Base-by-base conservation (phyloP, 1,284 basidiomycete species). In the Tetrapyrgos nigripes region DNA sequence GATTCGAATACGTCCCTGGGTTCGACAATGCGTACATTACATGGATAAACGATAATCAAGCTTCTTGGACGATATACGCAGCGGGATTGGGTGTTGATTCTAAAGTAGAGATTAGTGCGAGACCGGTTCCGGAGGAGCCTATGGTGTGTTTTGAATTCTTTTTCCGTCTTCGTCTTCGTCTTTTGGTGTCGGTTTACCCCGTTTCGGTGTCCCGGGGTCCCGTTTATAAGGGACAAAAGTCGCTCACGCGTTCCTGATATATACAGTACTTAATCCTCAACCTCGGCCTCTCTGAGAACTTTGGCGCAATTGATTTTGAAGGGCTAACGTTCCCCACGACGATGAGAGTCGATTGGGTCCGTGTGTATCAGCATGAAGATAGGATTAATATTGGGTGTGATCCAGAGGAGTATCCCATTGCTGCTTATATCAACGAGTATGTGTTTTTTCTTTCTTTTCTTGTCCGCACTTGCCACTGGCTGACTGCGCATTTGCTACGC, bases 371-470 rank as follows among this genome's bases (percentile, higher is more conserved):
- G 64, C 79, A 83, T 45, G 77, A 80, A 48, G 72, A 79, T 46
- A 66, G 77, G 14, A 78, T 82, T 51, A 88, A 86, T 67, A 73
- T 89, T n/a, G 88, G 89, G 1, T 93, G 91, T 68, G 86, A 92
- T 64, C 91, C 91, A 3, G 64, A 73, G 11, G 80, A 83, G 50
- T 83, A 81, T 70, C 91, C 91, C 0, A 93, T 91, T 0, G 71
- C 73, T 47, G 73, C 77, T 29, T 89, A 89, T 66, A 89, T 89
- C 65, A 73, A 83, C 35, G 64, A 79, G 83, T 86, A 60, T 58
- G 79, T 75, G 43, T 49, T 31, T 21, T 26, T 29, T 52, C 21
- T 46, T 51, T 46, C 37, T 4, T 24, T 35, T 13, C 28, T 54
- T 33, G 31, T 33, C 31, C 14, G 31, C n/a, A n/a, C n/a, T n/a